Conservation (phyloP, 306 rosid species). For the Calophaca sinica region DNA sequence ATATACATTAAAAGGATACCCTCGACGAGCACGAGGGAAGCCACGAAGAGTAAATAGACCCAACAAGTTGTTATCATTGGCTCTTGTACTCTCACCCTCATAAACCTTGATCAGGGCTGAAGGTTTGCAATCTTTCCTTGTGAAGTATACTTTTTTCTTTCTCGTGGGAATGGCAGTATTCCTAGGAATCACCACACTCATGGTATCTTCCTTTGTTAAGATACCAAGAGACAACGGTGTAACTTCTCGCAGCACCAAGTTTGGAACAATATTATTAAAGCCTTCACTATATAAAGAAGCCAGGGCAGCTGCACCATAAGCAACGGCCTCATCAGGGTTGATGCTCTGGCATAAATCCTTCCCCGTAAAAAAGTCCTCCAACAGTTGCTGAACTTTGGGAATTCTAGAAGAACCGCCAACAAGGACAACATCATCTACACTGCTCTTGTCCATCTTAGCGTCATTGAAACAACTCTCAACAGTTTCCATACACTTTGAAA, state of each 20-base stretch:
- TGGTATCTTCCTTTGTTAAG: slow-evolving; percentile 41
- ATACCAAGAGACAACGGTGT: slow-evolving; percentile 59
- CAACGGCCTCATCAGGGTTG: slow-evolving; percentile 40
- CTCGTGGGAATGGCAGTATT: slow-evolving; percentile 56
- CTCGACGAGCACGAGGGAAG: slow-evolving; percentile 57
- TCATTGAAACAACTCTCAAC: slow-evolving; percentile 4
- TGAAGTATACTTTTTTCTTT: not conserved
- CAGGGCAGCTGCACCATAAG: slow-evolving; percentile 38
- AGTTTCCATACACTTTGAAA: not conserved
- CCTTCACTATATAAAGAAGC: not conserved
- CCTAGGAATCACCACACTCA: slow-evolving; percentile 60
- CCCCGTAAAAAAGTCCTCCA: slow-evolving; percentile 8
- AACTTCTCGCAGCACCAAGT: slow-evolving; percentile 52
- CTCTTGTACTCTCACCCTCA: slow-evolving; percentile 64
- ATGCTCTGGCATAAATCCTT: not conserved
- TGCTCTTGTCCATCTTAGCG: slow-evolving; percentile 1
- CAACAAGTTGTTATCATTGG: slow-evolving; percentile 54
- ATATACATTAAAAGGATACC: slow-evolving; percentile 47
- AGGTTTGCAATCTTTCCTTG: slow-evolving; percentile 32
- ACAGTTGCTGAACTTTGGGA: slow-evolving; percentile 27
- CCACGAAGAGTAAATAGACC: slow-evolving; percentile 48
- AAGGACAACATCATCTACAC: slow-evolving; percentile 36
- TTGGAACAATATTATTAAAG: slow-evolving; percentile 32
- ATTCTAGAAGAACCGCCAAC: slow-evolving; percentile 35
- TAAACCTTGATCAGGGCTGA: slow-evolving; percentile 45